Evolutionary conservation across 345 rosid genomes (phyloP).

Genomic region (Excoecaria cochinchinensis): DNA sequence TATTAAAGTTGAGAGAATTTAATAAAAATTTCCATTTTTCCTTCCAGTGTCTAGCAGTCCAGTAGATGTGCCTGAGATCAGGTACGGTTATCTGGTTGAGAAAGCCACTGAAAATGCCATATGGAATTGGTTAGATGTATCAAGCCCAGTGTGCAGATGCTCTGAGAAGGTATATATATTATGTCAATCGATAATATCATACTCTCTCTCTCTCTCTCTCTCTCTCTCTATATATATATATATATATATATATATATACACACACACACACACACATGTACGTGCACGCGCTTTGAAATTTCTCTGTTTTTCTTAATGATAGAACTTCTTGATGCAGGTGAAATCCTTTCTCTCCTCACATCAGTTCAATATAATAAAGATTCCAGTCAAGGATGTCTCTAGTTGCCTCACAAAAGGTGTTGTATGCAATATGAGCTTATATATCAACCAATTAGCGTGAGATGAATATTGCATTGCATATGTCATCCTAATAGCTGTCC

Average conservation of each 20-base stretch:
- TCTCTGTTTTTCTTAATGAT: conserved; percentile 6
- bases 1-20: conserved; percentile 10
- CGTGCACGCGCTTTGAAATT: too few species aligned
- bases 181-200: background rate
- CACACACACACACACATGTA: background rate
- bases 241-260: too few species aligned
- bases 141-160: conserved; percentile 61
- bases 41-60: conserved; percentile 81
- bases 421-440: background rate
- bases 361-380: conserved; percentile 55
- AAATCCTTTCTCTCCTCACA: conserved; percentile 51
- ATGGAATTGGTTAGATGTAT: conserved; percentile 70
- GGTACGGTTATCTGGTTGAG: conserved; percentile 56
- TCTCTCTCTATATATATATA: too few species aligned
- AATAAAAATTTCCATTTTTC: conserved; percentile 20
- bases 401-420: conserved; percentile 59
- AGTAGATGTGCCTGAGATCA: conserved; percentile 65
- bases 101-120: conserved; percentile 36
- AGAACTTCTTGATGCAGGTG: conserved; percentile 45
- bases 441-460: background rate
- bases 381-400: conserved; percentile 62
- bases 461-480: background rate
- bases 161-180: conserved; percentile 51
- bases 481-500: background rate
- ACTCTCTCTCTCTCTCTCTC: too few species aligned